Percentiles rank a stretch among this genome's conserved stretches.
Conservation (phyloP, 441 rosid genomes). For the Omphalea diandra region DNA sequence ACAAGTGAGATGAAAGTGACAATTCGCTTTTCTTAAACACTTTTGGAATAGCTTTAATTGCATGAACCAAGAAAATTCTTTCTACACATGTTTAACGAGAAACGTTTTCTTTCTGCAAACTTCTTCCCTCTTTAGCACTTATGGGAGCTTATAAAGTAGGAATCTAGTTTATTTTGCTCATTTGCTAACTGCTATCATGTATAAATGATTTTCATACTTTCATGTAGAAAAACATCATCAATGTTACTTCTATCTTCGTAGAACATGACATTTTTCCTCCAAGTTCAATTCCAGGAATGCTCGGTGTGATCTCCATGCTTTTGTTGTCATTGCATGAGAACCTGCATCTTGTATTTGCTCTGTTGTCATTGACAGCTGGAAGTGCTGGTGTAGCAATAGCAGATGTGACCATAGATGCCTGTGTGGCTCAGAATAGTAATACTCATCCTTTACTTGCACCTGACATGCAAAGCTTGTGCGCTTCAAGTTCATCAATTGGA, state of each 20-base stretch:
- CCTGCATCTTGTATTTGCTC: slow-evolving; percentile 66
- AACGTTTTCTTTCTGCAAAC: neutral
- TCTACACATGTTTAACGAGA: neutral
- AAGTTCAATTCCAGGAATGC: slow-evolving; percentile 53
- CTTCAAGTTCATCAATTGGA: slow-evolving; percentile 72
- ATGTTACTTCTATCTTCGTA: neutral
- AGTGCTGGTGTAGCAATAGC: slow-evolving; percentile 86
- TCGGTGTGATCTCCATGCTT: slow-evolving; percentile 75
- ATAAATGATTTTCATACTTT: neutral
- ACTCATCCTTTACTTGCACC: slow-evolving; percentile 78
- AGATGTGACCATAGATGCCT: slow-evolving; percentile 98
- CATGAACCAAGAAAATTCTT: neutral
- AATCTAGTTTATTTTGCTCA: neutral
- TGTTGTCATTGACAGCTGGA: slow-evolving; percentile 60
- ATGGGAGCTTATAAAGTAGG: neutral
- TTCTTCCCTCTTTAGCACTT: neutral
- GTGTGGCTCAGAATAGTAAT: slow-evolving; percentile 87
- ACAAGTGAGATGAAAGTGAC: neutral
- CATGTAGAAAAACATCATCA: neutral
- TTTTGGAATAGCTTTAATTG: neutral
- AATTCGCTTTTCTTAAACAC: neutral
- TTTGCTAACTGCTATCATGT: neutral
- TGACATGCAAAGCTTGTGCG: slow-evolving; percentile 96
- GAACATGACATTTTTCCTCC: neutral
- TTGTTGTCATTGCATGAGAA: slow-evolving; percentile 58